A percentile compares a stretch with the other conserved stretches of the same genome.
Evolutionary conservation across 2,329 filamentous ascomycete genomes (phyloP).

Genomic region (Penicillium sp.): DNA sequence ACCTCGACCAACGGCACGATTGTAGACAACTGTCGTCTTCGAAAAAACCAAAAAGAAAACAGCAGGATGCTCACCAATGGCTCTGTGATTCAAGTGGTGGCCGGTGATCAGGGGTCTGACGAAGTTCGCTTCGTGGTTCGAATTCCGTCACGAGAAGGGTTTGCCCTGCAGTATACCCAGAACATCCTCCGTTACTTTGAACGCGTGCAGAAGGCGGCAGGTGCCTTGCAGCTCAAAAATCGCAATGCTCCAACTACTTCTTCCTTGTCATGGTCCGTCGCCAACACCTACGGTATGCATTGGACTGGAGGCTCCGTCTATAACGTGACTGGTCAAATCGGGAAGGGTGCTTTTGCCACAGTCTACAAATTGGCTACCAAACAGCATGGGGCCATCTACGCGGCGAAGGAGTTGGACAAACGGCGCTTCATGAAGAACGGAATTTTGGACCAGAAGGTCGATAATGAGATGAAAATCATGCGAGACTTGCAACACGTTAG

Average conservation of each 20-base stretch:
- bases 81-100: constrained; percentile 64
- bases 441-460: constrained; percentile 79
- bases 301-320: constrained; percentile 79
- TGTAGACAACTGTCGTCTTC: constrained; percentile 68
- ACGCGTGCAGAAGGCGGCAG: constrained; percentile 23
- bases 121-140: constrained; percentile 80
- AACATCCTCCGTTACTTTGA: constrained; percentile 66
- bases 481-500: constrained; percentile 73
- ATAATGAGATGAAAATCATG: constrained; percentile 98
- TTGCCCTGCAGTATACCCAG: constrained; percentile 58
- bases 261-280: constrained; percentile 30
- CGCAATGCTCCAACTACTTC: constrained; percentile 22
- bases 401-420: constrained; percentile 93
- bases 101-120: constrained; percentile 43
- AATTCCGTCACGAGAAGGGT: constrained; percentile 69
- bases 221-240: constrained; percentile 18
- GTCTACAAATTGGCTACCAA: constrained; percentile 88
- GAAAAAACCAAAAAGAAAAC: constrained; percentile 44
- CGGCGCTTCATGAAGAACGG: constrained; percentile 89
- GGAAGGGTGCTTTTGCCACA: constrained; percentile 89
- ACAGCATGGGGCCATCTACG: constrained; percentile 74
- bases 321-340: constrained; percentile 73
- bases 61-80: constrained; percentile 65
- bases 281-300: constrained; percentile 58
- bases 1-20: constrained; percentile 92